Conservation (phyloP, 2,329 filamentous ascomycete species). For the Cercospora brassicicola region DNA sequence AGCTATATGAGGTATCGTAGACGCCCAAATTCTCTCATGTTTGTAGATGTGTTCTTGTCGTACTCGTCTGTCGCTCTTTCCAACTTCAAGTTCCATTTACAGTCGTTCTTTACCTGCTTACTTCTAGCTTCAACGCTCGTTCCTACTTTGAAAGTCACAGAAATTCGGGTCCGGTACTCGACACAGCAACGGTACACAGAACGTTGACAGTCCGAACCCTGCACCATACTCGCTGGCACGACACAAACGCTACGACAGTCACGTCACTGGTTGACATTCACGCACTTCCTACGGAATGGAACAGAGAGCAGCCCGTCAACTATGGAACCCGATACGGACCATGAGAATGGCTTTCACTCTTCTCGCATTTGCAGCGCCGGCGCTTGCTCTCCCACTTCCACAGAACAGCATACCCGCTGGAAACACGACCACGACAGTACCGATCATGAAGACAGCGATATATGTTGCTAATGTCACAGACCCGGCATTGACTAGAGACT, state of each 20-base stretch:
- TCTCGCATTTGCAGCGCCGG: conserved; percentile 7
- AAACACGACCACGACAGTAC: conserved; percentile 6
- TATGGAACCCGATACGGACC: not conserved
- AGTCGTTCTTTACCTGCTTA: not conserved
- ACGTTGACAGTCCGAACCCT: not conserved
- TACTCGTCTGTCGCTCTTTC: not conserved
- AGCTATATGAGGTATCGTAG: not conserved
- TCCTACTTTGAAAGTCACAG: not conserved
- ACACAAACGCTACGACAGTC: not conserved
- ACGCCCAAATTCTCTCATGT: not conserved
- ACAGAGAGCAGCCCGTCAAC: not conserved
- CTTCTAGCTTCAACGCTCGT: not conserved
- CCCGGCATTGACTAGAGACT: conserved; percentile 29
- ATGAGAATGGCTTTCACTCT: not conserved
- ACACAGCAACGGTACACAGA: conserved; percentile 4
- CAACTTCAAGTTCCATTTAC: not conserved
- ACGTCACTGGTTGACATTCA: not conserved
- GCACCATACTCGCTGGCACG: not conserved
- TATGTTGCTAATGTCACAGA: conserved; percentile 29
- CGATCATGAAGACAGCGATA: conserved; percentile 20
- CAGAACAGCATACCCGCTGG: not conserved
- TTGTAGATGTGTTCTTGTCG: not conserved
- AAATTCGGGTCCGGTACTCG: conserved; percentile 6
- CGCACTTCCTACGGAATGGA: not conserved
- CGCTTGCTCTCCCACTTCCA: conserved; percentile 17